These are phyloP conservation scores for Entrophospora sp. DNA, from an alignment of 192 early-diverging fungal species.

Conservation along the genomic window DNA sequence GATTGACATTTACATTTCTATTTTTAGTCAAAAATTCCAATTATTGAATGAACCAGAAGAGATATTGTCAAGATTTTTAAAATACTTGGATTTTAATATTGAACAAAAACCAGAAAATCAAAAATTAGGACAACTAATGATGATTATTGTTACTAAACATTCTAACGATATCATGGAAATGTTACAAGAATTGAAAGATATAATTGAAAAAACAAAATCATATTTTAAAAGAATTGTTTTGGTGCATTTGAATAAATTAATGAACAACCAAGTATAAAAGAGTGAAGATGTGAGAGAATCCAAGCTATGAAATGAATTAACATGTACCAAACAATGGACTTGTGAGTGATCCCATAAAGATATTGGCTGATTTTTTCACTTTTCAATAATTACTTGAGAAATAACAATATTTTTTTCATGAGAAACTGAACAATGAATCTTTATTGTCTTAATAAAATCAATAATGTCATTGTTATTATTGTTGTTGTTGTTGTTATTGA, in stretches of 20 bases:
- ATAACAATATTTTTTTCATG: no score
- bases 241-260: background rate
- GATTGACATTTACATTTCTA: constrained; percentile 5
- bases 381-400: no score
- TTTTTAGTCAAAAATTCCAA: constrained; percentile 15
- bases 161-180: background rate
- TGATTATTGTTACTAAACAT: constrained; percentile 17
- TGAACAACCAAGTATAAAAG: background rate
- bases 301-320: no score
- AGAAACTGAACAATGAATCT: no score
- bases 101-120: constrained; percentile 2
- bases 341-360: no score
- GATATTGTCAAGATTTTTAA: background rate
- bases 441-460: no score
- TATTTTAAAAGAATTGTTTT: constrained; percentile 15
- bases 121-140: constrained; percentile 12
- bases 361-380: no score
- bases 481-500: no score
- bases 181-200: background rate
- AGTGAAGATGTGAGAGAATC: no score
- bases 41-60: background rate
- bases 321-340: no score
- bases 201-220: constrained; percentile 2
- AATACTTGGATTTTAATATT: background rate
- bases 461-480: no score